Base-by-base conservation (phyloP, 805 yeast genomes). In the Nakazawaea laoshanensis region DNA sequence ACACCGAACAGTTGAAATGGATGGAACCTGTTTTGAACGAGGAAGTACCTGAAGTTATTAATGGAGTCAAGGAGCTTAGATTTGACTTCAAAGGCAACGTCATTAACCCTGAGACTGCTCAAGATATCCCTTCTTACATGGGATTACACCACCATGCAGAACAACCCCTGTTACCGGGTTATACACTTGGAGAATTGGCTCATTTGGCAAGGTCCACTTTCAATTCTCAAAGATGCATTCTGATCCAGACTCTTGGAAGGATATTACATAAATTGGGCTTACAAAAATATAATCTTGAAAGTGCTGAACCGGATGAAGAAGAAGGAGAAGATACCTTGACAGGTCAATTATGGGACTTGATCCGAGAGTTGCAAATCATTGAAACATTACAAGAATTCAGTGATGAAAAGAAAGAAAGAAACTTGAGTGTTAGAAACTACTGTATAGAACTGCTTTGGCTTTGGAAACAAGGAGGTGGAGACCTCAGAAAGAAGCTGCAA, bases 81-180 rank as follows among this genome's bases (percentile, higher is more conserved):
- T 92, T 92, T 49, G 96, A 89, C 48, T 87, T 92, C 55, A 64
- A 74, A 32, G 98, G 96, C 8, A 65, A 83, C 44, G 53, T 92
- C 39, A 63, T 92, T 3, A 64, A 74, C 31, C 38, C 49, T 3
- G 52, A 46, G 22, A 61, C 74, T 19, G 52, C 58, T 11, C 38
- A 57, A 1, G 53, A 55, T 16, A 53, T 72, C 5, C 74, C 81
- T 2, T 65, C 78, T 0, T 60, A 65, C 24, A 50, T 69, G 24
- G 98, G 95, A 0, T 66, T 92, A 17, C 96, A 86, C 48, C 97
- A 92, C 52, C 99, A 92, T 54, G 70, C 96, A 0, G 85, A 80
- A 8, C 76, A 80, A 30, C 96, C 97, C 0, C 76, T 77, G 28
- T 63, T 88, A 33, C 95, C 97, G 0, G 99, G 99, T 0, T 92